These are phyloP conservation scores for Sporothrix pseudoabietina DNA, from an alignment of 2,329 filamentous ascomycete genomes.

Conservation along the genomic window DNA sequence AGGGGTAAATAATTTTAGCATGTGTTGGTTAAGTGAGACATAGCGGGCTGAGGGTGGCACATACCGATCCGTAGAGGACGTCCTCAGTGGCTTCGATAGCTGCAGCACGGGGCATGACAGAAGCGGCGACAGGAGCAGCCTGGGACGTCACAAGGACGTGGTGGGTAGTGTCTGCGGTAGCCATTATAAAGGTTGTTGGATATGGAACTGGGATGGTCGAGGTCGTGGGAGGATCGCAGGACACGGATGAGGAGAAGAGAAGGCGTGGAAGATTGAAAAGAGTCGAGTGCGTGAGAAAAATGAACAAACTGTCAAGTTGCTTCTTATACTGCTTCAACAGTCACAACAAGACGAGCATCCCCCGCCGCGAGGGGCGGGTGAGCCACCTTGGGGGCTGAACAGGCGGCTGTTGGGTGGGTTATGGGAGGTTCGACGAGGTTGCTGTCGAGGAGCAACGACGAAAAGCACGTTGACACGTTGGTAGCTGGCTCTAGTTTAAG, in stretches of 20 bases:
- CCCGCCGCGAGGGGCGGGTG: constrained; percentile 33
- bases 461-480: neutral
- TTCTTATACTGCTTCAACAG: constrained; percentile 15
- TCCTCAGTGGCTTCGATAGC: constrained; percentile 76
- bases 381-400: constrained; percentile 27
- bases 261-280: neutral
- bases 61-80: constrained; percentile 81
- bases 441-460: constrained; percentile 19
- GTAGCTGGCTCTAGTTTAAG: neutral
- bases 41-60: constrained; percentile 37
- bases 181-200: constrained; percentile 3
- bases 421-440: neutral
- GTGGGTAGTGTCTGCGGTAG: constrained; percentile 21
- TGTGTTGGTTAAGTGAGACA: neutral
- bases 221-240: neutral
- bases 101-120: constrained; percentile 45
- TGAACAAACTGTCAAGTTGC: neutral
- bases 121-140: neutral
- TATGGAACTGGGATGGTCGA: neutral
- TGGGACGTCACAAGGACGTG: constrained; percentile 10
- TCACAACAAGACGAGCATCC: constrained; percentile 27
- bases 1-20: constrained; percentile 29
- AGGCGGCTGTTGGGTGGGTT: constrained; percentile 21
- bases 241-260: neutral
- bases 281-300: neutral